phyloP scores from a whole-genome alignment of 805 yeast species.

The Ogataea kodamae region DNA sequence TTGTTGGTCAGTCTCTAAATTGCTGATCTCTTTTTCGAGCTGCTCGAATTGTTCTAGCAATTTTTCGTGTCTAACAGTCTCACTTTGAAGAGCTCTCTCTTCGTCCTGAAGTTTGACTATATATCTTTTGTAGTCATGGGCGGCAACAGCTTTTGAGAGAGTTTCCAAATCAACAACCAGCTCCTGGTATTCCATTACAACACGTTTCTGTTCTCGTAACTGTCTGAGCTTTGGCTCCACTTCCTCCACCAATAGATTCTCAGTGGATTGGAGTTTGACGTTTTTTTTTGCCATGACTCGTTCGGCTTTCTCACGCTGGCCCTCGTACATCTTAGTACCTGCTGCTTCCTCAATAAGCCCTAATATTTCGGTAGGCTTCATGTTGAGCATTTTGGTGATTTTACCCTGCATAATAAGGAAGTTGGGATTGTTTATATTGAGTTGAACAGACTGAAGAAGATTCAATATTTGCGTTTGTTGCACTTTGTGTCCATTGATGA shows the following conservation, averaged over 20 bases:
- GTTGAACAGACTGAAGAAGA: conserved; percentile 89
- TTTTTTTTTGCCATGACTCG: conserved; percentile 91
- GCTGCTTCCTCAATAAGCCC: conserved; percentile 97
- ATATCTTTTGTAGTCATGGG: conserved; percentile 60
- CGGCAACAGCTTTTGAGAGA: conserved; percentile 66
- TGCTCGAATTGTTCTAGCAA: conserved; percentile 44
- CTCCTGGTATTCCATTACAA: conserved; percentile 82
- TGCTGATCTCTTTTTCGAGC: conserved; percentile 51
- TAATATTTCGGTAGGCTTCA: conserved; percentile 88
- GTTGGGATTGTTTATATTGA: conserved; percentile 95
- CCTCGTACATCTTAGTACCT: conserved; percentile 94
- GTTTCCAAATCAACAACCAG: conserved; percentile 78
- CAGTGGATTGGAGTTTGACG: conserved; percentile 73
- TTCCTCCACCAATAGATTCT: conserved; percentile 72
- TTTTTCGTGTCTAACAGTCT: conserved; percentile 38
- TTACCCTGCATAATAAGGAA: conserved; percentile 98
- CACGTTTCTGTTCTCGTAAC: conserved; percentile 74
- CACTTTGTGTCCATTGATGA: conserved; percentile 94
- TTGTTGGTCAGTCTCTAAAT: conserved; percentile 58
- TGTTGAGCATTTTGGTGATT: conserved; percentile 93
- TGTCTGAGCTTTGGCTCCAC: conserved; percentile 89
- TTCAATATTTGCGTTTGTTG: conserved; percentile 90
- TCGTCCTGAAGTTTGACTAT: conserved; percentile 41
- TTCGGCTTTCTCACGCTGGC: conserved; percentile 85
- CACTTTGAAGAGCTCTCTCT: conserved; percentile 40